Evolutionary conservation across 2,329 filamentous ascomycete genomes (phyloP), one percentile per base, ranked within the genome.

Genomic region (Teratosphaeria destructans): DNA sequence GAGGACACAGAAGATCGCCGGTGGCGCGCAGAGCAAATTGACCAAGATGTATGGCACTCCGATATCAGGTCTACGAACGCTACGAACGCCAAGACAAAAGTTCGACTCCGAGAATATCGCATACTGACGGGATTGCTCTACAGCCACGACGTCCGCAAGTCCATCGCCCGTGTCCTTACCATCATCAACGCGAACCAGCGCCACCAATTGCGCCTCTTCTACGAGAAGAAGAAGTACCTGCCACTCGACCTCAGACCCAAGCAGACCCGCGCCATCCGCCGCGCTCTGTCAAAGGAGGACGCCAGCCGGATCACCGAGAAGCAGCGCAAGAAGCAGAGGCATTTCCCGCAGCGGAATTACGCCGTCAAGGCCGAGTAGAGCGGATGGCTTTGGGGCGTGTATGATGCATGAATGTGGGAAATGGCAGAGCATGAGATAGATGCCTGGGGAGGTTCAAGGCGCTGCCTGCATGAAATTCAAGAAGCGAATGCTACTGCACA

Each of bases 161-260:
- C 92, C 69, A 96, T 99, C 81, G 95, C 94, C 76, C 92, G 93
- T 77, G 90, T 96, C 81, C 87, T 99, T 74, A 99, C 94, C 79
- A 85, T 99, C 83, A 96, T 99, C 87, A 99, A 97, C 86, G 88
- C 91, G 81, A 97, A 95, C 86, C 94, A 99, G 85, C 89, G 95
- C 79, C 84, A 90, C 70, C 92, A 97, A 83, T 90, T 99, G 74
- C 91, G 92, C 74, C 85, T 97, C 71, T 97, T 97, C 89, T 99
- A 99, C 87, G 95, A 96, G 86, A 89, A 88, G 87, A 97, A 97
- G 90, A 97, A 96, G 85, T 96, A 96, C 86, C 82, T 91, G 67
- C 94, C 94, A 68, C 90, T 99, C 78, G 95, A 99, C 80, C 92
- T 99, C 83, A 90, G 94, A 80, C 81, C 91, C 77, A 97, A 97